Conservation (phyloP, 352 stramenopile species). For the Pilasporangium apinafurcum region DNA sequence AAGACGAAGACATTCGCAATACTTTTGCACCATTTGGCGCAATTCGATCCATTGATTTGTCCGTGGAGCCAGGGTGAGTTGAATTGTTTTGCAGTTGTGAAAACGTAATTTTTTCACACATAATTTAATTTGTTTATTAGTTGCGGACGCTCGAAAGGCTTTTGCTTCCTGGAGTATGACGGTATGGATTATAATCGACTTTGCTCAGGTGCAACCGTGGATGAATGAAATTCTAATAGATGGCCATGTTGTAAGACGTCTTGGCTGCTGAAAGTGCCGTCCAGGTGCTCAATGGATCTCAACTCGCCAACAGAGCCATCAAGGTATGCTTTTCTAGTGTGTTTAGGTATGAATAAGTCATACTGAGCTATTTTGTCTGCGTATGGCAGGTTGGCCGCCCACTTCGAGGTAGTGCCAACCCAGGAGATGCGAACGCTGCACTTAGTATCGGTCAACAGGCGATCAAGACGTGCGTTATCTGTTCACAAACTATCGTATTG, state of each 20-base stretch:
- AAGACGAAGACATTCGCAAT: conserved; percentile 68
- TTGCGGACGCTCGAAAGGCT: conserved; percentile 62
- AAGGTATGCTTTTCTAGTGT: no score
- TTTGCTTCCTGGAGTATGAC: conserved; percentile 80
- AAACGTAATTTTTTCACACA: no score
- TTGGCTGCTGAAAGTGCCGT: conserved; percentile 70
- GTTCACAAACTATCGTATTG: not conserved
- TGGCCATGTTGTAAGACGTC: no score
- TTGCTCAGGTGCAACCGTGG: not conserved
- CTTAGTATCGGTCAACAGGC: conserved; percentile 66
- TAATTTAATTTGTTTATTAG: conserved; percentile 12
- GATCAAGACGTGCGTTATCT: conserved; percentile 58
- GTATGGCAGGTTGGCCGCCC: conserved; percentile 55
- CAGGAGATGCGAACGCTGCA: conserved; percentile 33
- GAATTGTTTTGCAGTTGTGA: not conserved
- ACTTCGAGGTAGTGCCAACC: conserved; percentile 60
- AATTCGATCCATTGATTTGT: conserved; percentile 72
- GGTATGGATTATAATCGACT: conserved; percentile 9
- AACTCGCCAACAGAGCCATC: conserved; percentile 55
- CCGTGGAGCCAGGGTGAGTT: conserved; percentile 61
- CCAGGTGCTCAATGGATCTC: conserved; percentile 64
- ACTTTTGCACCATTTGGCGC: conserved; percentile 59
- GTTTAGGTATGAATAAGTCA: not conserved
- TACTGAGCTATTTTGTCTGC: not conserved
- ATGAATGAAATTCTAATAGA: not conserved